Evolutionary conservation across 441 rosid species (phyloP), one percentile per base, ranked within the genome.

Genomic region (Bruguiera hainesii): DNA sequence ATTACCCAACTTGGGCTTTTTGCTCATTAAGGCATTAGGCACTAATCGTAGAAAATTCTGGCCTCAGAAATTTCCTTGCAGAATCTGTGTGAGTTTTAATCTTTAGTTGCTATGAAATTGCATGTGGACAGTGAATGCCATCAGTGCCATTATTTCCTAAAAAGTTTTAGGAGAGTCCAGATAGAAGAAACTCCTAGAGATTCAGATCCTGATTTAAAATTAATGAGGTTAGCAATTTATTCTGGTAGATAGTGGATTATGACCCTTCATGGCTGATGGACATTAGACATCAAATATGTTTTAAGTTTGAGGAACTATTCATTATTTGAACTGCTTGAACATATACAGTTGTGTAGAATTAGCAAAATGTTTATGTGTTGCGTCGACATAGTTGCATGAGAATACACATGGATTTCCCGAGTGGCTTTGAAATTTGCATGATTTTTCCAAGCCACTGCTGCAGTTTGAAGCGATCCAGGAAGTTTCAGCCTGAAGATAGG

Each of bases 401-500:
- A 21, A 35, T 20, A 28, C 25, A 5, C 23, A 1, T 60, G 25
- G 2, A 63, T 50, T n/a, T 33, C 60, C 55, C n/a, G 33, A 28
- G 21, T 60, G 26, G 37, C 31, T 56, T 33, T 46, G n/a, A 2
- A 42, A 29, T 18, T 63, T 23, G 9, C 26, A 33, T 15, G 20
- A 28, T 29, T 49, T 55, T 62, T 65, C 25, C 50, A 60, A 66
- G 63, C 74, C 66, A 63, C 63, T 48, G 35, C 69, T 75, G 79
- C 81, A 91, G 99, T 76, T 84, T 87, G 87, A 94, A 91, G 88
- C 89, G 99, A 70, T 85, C 98, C 6, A 85, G 96, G 80, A 94
- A 91, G 80, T 94, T 91, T 73, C 96, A 91, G 83, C 93, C 89
- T 58, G 99, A 94, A 79, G 99, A 94, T 58, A 84, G 98, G 82